Evolutionary conservation across 139 green algal genomes (phyloP).

Genomic region (Yamagishiella unicocca): DNA sequence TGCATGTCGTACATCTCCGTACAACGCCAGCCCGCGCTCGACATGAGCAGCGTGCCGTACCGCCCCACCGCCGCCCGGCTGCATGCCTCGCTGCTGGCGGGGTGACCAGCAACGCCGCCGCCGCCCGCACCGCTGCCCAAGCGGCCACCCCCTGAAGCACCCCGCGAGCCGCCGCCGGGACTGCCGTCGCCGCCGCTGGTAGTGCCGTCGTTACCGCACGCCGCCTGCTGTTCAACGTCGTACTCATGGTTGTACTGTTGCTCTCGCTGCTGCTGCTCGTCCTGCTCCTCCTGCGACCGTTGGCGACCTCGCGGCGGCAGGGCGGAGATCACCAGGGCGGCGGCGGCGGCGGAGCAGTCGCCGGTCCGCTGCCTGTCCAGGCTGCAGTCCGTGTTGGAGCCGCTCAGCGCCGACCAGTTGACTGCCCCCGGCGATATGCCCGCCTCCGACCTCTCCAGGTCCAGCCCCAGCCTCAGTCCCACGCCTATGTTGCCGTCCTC

Average conservation of each 20-base stretch:
- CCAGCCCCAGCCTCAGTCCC: not conserved
- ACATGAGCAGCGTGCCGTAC: slow-evolving; percentile 6
- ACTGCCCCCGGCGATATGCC: not conserved
- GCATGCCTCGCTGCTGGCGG: not conserved
- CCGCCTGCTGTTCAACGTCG: not conserved
- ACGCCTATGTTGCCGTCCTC: not conserved
- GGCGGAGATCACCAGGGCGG: not conserved
- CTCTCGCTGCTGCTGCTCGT: not conserved
- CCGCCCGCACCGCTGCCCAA: not conserved
- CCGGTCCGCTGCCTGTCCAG: not conserved
- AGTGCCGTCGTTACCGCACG: not conserved
- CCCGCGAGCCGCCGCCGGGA: not conserved
- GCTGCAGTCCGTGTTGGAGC: not conserved
- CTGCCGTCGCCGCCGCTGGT: not conserved
- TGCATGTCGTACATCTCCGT: slow-evolving; percentile 30
- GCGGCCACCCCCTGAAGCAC: not conserved
- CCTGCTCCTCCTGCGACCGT: not conserved
- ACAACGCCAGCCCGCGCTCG: slow-evolving; percentile 15
- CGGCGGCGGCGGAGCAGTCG: slow-evolving; percentile 4
- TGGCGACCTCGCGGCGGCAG: not conserved
- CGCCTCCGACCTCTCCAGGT: not conserved
- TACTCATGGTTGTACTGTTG: not conserved
- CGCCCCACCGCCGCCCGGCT: not conserved
- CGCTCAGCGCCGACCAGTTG: slow-evolving; percentile 4
- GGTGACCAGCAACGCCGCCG: no score